Evolutionary conservation across 2,329 filamentous ascomycete genomes (phyloP).

Genomic region (Fusarium cyanostomum): DNA sequence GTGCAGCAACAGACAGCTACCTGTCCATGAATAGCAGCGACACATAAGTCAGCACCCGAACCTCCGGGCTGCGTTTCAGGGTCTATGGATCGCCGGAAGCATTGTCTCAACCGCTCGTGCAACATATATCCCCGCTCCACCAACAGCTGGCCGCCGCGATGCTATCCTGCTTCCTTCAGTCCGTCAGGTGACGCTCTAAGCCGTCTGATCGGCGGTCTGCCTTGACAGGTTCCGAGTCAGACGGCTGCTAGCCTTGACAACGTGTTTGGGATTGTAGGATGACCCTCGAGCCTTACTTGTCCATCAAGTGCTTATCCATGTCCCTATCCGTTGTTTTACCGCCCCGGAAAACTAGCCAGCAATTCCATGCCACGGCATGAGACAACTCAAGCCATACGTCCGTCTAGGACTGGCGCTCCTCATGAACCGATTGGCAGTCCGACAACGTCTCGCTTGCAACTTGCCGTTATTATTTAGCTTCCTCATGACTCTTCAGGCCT

Average conservation of each 20-base stretch:
- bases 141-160: constrained; percentile 13
- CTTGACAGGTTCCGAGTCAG: constrained; percentile 1
- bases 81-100: constrained; percentile 1
- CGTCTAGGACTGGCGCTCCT: constrained; percentile 2
- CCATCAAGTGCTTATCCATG: constrained; percentile 1
- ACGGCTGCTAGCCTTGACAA: not conserved
- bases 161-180: constrained; percentile 4
- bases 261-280: constrained; percentile 16
- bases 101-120: constrained; percentile 29
- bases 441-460: constrained; percentile 13
- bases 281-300: not conserved
- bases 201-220: constrained; percentile 22
- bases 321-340: constrained; percentile 3
- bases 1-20: constrained; percentile 1
- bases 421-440: constrained; percentile 14
- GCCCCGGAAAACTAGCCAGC: constrained; percentile 12
- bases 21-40: not conserved
- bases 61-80: constrained; percentile 18
- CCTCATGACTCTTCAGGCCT: constrained; percentile 25
- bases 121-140: constrained; percentile 8
- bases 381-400: constrained; percentile 25
- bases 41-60: constrained; percentile 12
- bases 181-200: constrained; percentile 13
- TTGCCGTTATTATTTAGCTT: constrained; percentile 13
- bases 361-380: constrained; percentile 23